Percentiles rank a stretch among this genome's conserved stretches.
Conservation (phyloP, 2,329 filamentous ascomycete genomes). For the Lachnellula hyalina region DNA sequence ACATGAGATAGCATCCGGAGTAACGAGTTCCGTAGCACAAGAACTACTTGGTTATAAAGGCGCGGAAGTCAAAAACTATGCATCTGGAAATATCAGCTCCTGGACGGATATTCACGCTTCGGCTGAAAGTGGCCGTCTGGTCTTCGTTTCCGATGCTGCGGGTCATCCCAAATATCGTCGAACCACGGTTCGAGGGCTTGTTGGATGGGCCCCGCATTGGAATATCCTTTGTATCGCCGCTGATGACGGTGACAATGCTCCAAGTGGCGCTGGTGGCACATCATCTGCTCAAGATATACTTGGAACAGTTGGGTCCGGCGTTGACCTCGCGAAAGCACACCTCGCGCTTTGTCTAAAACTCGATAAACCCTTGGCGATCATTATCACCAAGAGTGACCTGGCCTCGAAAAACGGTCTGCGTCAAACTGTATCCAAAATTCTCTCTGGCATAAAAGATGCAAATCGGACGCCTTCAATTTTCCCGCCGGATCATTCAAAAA, state of each 20-base stretch:
- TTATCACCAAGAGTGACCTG: slow-evolving; percentile 88
- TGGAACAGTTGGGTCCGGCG: slow-evolving; percentile 47
- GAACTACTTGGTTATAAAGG: slow-evolving; percentile 81
- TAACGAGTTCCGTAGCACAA: slow-evolving; percentile 92
- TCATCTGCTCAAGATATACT: slow-evolving; percentile 47
- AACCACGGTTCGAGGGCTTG: slow-evolving; percentile 81
- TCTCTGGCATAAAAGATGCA: slow-evolving; percentile 71
- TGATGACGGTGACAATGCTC: slow-evolving; percentile 55
- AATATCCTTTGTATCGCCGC: slow-evolving; percentile 82
- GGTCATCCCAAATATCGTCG: slow-evolving; percentile 85
- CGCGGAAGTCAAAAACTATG: slow-evolving; percentile 69
- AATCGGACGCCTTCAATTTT: slow-evolving; percentile 72
- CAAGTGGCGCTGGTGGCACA: slow-evolving; percentile 33
- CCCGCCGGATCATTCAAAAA: slow-evolving; percentile 48
- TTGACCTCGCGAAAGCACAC: slow-evolving; percentile 73
- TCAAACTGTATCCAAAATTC: slow-evolving; percentile 64
- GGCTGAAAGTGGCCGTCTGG: slow-evolving; percentile 67
- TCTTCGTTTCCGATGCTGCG: slow-evolving; percentile 87
- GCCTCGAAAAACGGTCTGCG: slow-evolving; percentile 69
- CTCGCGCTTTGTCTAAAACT: slow-evolving; percentile 81
- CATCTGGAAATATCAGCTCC: slow-evolving; percentile 77
- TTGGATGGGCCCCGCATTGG: slow-evolving; percentile 96
- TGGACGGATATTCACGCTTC: slow-evolving; percentile 92
- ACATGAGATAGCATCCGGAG: slow-evolving; percentile 85
- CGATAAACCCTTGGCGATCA: slow-evolving; percentile 68